These are phyloP conservation scores for Trichosporon coremiiforme DNA, from an alignment of 1,284 basidiomycete species.

Conservation along the genomic window DNA sequence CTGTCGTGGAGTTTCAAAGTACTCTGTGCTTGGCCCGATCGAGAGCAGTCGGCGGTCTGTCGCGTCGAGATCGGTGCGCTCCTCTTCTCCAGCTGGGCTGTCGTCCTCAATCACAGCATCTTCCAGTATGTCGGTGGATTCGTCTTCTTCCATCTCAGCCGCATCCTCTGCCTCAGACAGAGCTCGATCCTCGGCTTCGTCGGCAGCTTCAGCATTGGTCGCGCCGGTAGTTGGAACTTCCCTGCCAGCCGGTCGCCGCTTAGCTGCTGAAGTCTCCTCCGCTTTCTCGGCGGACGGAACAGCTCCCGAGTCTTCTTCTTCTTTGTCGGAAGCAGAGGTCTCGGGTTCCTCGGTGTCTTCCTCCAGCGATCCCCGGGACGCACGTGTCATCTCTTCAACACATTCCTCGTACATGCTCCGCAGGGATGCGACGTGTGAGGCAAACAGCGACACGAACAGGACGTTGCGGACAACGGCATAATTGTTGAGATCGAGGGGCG, in stretches of 20 bases:
- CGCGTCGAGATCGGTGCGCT: neutral
- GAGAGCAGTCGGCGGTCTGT: constrained; percentile 35
- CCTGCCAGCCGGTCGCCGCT: no score
- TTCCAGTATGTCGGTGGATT: neutral
- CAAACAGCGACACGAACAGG: neutral
- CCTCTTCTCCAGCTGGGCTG: neutral
- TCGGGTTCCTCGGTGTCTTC: neutral
- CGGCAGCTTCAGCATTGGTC: neutral
- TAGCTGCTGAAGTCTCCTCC: neutral
- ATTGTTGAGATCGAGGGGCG: neutral
- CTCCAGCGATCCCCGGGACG: constrained; percentile 8
- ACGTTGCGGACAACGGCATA: neutral
- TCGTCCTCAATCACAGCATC: constrained; percentile 7
- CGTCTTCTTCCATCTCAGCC: neutral
- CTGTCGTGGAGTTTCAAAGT: constrained; percentile 47
- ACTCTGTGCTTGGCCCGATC: constrained; percentile 33
- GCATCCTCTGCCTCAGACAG: constrained; percentile 16
- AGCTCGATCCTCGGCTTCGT: constrained; percentile 21
- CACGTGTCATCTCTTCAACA: constrained; percentile 12
- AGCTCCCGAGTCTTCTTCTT: neutral
- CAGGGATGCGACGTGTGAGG: neutral
- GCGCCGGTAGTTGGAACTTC: neutral
- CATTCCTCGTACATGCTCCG: constrained; percentile 9
- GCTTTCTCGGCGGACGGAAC: neutral
- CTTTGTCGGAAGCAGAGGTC: neutral